A percentile compares a stretch with the other conserved stretches of the same genome.
Evolutionary conservation across 768 basidiomycete species (phyloP).

Genomic region (Hypholoma fasciculare): DNA sequence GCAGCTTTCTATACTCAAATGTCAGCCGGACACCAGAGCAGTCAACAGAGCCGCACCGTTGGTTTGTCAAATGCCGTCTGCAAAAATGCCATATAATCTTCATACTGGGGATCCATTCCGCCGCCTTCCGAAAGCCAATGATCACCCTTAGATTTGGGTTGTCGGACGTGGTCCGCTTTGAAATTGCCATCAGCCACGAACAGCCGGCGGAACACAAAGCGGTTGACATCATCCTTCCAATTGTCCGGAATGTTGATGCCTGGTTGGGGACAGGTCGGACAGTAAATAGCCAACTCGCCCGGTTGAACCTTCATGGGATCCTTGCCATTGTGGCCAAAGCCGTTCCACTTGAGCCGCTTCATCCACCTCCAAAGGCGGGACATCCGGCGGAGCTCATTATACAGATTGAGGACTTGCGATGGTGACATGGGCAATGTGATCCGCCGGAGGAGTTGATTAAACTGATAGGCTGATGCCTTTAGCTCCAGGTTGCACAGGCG

Average conservation of each 20-base stretch:
- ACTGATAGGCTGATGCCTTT: constrained; percentile 18
- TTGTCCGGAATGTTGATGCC: constrained; percentile 13
- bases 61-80: background rate
- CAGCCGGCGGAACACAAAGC: constrained; percentile 8
- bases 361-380: constrained; percentile 14
- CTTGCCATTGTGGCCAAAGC: constrained; percentile 11
- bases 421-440: constrained; percentile 7
- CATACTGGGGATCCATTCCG: constrained; percentile 8
- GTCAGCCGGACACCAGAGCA: too few relatives aligned
- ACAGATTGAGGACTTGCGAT: constrained; percentile 7
- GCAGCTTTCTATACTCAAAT: constrained; percentile 17
- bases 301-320: background rate
- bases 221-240: background rate
- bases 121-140: constrained; percentile 9
- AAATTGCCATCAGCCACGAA: constrained; percentile 19
- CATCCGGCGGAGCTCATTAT: constrained; percentile 18
- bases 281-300: constrained; percentile 14
- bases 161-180: constrained; percentile 9
- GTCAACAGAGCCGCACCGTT: too few relatives aligned
- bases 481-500: constrained; percentile 14
- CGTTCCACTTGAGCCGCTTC: constrained; percentile 12
- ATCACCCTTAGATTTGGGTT: constrained; percentile 4
- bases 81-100: constrained; percentile 6
- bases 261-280: constrained; percentile 17
- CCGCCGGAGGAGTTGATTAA: constrained; percentile 9